A percentile compares a stretch with the other conserved stretches of the same genome.
phyloP scores from a whole-genome alignment of 257 asterid species.

The Coffea canephora region DNA sequence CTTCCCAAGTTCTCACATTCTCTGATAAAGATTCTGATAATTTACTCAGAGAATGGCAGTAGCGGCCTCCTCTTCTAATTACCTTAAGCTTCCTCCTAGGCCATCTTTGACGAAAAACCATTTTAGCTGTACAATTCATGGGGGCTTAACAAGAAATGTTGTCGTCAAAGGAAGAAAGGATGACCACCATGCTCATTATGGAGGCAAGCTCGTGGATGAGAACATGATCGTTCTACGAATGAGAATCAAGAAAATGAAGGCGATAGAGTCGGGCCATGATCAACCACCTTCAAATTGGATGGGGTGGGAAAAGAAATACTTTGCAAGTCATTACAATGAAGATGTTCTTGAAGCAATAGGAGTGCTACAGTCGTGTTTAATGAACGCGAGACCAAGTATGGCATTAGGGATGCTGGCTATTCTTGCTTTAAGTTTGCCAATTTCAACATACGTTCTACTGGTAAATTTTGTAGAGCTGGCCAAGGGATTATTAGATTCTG shows the following conservation, averaged over 20 bases:
- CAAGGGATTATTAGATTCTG: slow-evolving; percentile 10
- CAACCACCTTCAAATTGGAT: slow-evolving; percentile 41
- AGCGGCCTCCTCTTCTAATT: not conserved
- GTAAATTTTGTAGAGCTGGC: slow-evolving; percentile 32
- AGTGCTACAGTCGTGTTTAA: slow-evolving; percentile 45
- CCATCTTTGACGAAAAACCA: not conserved
- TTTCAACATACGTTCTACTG: slow-evolving; percentile 37
- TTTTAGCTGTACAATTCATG: not conserved
- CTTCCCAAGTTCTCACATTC: not conserved
- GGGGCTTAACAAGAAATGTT: not conserved
- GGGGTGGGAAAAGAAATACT: slow-evolving; percentile 59
- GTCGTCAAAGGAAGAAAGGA: slow-evolving; percentile 25
- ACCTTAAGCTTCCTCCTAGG: slow-evolving; percentile 8
- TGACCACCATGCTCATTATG: slow-evolving; percentile 8
- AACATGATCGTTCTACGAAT: slow-evolving; percentile 53
- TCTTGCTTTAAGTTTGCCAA: slow-evolving; percentile 37
- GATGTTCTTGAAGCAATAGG: slow-evolving; percentile 47
- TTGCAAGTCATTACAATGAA: slow-evolving; percentile 34
- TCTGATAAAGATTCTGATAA: not conserved
- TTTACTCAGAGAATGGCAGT: not conserved
- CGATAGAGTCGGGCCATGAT: slow-evolving; percentile 18
- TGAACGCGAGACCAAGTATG: slow-evolving; percentile 66
- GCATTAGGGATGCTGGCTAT: slow-evolving; percentile 50
- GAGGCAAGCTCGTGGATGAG: slow-evolving; percentile 39
- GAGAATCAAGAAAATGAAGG: slow-evolving; percentile 59